Evolutionary conservation across 805 yeast genomes (phyloP).

Genomic region (Monosporozyma siamensis): DNA sequence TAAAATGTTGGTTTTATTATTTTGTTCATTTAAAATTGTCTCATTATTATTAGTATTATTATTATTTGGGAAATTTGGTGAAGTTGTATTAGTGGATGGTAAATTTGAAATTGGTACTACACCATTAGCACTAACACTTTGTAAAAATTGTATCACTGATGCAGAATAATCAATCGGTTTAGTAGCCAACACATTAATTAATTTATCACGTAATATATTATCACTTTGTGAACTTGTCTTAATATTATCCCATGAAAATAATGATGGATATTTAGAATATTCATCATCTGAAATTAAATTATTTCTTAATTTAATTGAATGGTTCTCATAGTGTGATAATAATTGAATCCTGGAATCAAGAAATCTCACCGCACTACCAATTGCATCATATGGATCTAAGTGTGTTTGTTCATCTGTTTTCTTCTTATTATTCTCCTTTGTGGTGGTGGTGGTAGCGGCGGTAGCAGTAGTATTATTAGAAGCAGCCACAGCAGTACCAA

Average conservation of each 20-base stretch:
- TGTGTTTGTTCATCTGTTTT: constrained; percentile 30
- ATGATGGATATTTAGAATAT: constrained; percentile 33
- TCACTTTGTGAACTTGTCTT: constrained; percentile 29
- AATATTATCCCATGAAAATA: constrained; percentile 40
- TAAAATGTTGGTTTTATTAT: neutral
- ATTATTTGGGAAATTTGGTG: constrained; percentile 8
- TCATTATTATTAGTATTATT: no score
- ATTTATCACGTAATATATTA: constrained; percentile 24
- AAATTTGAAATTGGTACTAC: constrained; percentile 24
- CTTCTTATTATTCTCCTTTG: constrained; percentile 17
- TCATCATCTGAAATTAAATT: constrained; percentile 23
- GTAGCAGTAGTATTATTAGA: no score
- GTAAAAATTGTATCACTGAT: constrained; percentile 26
- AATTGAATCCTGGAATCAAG: constrained; percentile 40
- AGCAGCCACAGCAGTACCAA: neutral
- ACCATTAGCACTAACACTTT: constrained; percentile 17
- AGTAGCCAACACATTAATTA: constrained; percentile 31
- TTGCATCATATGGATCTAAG: constrained; percentile 40
- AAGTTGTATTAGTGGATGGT: constrained; percentile 16
- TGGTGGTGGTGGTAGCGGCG: constrained; percentile 19
- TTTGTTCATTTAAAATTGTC: neutral
- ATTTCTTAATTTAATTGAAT: constrained; percentile 33
- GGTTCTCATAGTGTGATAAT: constrained; percentile 32
- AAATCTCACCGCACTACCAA: constrained; percentile 37
- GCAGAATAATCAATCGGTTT: constrained; percentile 28